Conservation (phyloP, 2,329 filamentous ascomycete species). For the Penicillium sp. region DNA sequence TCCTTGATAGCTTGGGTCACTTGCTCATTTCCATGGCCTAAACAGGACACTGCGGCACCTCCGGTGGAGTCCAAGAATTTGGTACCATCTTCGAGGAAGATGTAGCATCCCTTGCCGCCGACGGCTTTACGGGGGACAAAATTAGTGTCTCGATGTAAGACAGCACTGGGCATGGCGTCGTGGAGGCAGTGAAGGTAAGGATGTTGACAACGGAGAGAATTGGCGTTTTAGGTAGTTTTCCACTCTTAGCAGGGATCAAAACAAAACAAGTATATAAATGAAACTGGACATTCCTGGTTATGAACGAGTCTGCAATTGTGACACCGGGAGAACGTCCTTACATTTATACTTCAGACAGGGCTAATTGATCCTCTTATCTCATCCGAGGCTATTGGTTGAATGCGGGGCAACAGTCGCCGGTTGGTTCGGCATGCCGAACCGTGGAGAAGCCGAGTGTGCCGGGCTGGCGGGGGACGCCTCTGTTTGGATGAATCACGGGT, state of each 20-base stretch:
- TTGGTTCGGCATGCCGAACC: constrained; percentile 27
- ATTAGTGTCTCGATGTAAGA: constrained; percentile 50
- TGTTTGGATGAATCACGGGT: no score
- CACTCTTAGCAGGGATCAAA: no score
- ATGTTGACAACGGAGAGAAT: no score
- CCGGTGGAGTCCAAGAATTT: constrained; percentile 65
- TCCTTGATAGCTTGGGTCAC: constrained; percentile 54
- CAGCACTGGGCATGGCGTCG: constrained; percentile 20
- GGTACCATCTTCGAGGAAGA: constrained; percentile 51
- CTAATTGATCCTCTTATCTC: not conserved
- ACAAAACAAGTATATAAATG: no score
- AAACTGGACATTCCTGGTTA: no score
- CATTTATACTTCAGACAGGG: not conserved
- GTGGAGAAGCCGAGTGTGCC: constrained; percentile 21
- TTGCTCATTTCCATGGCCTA: constrained; percentile 61
- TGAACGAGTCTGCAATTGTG: no score
- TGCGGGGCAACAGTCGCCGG: constrained; percentile 11
- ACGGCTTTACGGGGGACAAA: constrained; percentile 43
- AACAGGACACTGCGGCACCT: constrained; percentile 65
- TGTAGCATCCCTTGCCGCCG: constrained; percentile 46
- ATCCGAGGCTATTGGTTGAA: constrained; percentile 14
- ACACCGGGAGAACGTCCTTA: no score
- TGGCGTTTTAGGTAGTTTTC: no score
- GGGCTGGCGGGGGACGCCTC: constrained; percentile 16
- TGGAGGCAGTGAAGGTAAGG: no score